Percentiles rank a stretch among this genome's conserved stretches.
Evolutionary conservation across 1,139 yeast species (phyloP).

Genomic region (Protomyces arabidopsidicola): DNA sequence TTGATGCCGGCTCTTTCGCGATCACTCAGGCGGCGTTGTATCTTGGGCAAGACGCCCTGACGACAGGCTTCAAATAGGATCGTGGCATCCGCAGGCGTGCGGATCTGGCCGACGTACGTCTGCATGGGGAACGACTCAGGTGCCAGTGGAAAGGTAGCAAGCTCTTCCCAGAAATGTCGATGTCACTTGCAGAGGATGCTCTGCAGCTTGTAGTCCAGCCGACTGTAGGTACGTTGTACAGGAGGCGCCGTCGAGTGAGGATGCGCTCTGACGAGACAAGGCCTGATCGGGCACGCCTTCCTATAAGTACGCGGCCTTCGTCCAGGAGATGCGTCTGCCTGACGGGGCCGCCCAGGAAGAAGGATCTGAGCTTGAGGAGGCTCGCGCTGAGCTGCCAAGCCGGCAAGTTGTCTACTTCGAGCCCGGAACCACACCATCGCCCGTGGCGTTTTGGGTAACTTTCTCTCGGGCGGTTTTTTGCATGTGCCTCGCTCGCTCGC

Average conservation of each 20-base stretch:
- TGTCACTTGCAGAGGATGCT: too few relatives aligned
- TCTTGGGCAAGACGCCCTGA: slow-evolving; percentile 52
- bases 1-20: slow-evolving; percentile 51
- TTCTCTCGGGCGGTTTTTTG: too few relatives aligned
- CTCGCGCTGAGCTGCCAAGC: neutral
- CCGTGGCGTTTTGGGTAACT: too few relatives aligned
- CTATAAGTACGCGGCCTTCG: neutral
- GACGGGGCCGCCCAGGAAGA: neutral
- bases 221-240: too few relatives aligned
- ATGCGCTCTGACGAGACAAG: neutral
- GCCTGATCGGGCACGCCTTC: neutral
- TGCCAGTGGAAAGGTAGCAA: too few relatives aligned
- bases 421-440: too few relatives aligned
- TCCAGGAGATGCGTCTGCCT: neutral
- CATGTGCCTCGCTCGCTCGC: too few relatives aligned
- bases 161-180: too few relatives aligned
- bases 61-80: slow-evolving; percentile 62
- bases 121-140: slow-evolving; percentile 42
- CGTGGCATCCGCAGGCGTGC: slow-evolving; percentile 59
- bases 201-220: too few relatives aligned
- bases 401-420: neutral
- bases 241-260: too few relatives aligned
- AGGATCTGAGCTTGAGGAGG: neutral
- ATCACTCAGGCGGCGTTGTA: slow-evolving; percentile 57
- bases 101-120: slow-evolving; percentile 58